Conservation (phyloP, 192 early-diverging fungal species). For the Backusella australiensis region DNA sequence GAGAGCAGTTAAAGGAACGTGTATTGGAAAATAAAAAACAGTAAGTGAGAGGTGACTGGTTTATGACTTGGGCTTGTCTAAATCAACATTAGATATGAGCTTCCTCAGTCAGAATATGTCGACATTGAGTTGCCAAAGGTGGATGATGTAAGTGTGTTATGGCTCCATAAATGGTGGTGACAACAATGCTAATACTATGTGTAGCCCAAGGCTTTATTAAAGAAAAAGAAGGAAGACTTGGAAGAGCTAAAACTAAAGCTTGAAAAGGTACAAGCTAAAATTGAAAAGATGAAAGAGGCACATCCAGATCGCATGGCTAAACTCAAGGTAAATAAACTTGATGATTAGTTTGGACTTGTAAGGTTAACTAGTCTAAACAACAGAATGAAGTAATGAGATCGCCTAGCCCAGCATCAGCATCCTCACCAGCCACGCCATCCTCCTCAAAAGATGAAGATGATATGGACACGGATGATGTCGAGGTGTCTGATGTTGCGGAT, state of each 20-base stretch:
- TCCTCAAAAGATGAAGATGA: background rate
- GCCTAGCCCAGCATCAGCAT: background rate
- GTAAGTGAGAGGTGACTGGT: slow-evolving; percentile 38
- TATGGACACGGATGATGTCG: background rate
- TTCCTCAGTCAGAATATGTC: slow-evolving; percentile 65
- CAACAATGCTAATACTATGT: background rate
- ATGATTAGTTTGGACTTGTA: background rate
- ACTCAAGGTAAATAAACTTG: slow-evolving; percentile 13
- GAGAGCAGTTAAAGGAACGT: slow-evolving; percentile 72
- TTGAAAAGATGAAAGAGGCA: slow-evolving; percentile 41
- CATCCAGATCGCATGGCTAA: slow-evolving; percentile 26
- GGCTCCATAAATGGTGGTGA: background rate
- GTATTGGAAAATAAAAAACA: slow-evolving; percentile 71
- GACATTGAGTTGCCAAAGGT: slow-evolving; percentile 68
- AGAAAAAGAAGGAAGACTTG: slow-evolving; percentile 62
- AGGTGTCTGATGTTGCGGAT: background rate
- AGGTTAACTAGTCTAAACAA: background rate
- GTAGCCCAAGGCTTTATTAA: slow-evolving; percentile 45
- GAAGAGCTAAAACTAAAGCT: slow-evolving; percentile 57
- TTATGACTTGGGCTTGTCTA: background rate
- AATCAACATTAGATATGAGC: slow-evolving; percentile 55
- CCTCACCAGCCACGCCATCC: background rate
- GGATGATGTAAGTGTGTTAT: slow-evolving; percentile 60
- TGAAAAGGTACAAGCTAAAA: slow-evolving; percentile 54
- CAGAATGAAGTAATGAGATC: slow-evolving; percentile 3